Base-by-base conservation (phyloP, 371 early-diverging fungal genomes). In the Catenaria anguillulae region DNA sequence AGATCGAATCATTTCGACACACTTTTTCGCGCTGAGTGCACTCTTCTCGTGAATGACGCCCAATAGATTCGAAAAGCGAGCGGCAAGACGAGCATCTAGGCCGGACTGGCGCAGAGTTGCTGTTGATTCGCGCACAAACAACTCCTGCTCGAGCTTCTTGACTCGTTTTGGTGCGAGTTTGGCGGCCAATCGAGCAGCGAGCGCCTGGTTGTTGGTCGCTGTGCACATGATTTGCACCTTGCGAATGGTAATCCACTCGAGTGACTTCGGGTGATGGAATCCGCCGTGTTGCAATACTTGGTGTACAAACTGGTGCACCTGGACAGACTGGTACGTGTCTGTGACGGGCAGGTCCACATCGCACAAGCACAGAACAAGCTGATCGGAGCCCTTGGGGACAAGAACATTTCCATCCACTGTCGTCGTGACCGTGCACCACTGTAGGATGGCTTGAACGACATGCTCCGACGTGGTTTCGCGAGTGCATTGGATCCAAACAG, bases 281-380 rank as follows among this genome's bases (percentile, higher is more conserved):
- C 80, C 80, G 21, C 70, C 43, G 65, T 78, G 77, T 3, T 73
- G 71, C n/a, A 80, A 60, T 1, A 80, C 63, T 60, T 80, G 80
- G 63, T 76, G 77, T 55, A 80, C 33, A 33, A 77, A 73, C 43
- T 73, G 74, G 26, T 76, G 68, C 12, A 80, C 62, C 56, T 76
- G 74, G 1, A 78, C 77, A 0, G 80, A 74, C 46, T 70, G 76
- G 62, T 80, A 80, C 50, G 71, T 65, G 64, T 80, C 80, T 15
- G 73, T 72, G 43, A 65, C 68, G 1, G 77, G 76, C 26, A 80
- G 63, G 52, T 80, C 75, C 45, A 80, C 69, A 56, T 80, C 78
- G 62, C 76, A 76, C 13, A 80, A 67, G n/a, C n/a, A n/a, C n/a
- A n/a, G n/a, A n/a, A n/a, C n/a, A n/a, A n/a, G n/a, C n/a, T n/a